phyloP scores from a whole-genome alignment of 2,329 filamentous ascomycete species.

The Aspergillus sp. region DNA sequence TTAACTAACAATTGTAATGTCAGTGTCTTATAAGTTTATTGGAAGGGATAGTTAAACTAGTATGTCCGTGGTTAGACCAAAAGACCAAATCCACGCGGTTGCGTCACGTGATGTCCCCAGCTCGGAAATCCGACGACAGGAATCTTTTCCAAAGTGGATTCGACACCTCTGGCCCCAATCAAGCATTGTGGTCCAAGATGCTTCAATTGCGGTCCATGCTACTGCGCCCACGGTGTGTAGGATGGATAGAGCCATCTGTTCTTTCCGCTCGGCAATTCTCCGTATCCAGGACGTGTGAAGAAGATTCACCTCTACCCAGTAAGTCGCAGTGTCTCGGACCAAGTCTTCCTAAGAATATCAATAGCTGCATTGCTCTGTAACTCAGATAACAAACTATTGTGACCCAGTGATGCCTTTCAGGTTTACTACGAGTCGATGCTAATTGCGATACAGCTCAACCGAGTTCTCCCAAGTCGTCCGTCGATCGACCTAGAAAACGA shows the following conservation, averaged over 20 bases:
- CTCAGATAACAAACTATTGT: not conserved
- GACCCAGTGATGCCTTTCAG: not conserved
- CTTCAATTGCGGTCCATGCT: slow-evolving; percentile 23
- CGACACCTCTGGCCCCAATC: not conserved
- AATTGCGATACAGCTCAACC: slow-evolving; percentile 1
- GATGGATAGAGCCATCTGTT: slow-evolving; percentile 15
- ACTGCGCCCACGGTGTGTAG: slow-evolving; percentile 10
- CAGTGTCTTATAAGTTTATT: not conserved
- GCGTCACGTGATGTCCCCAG: slow-evolving; percentile 7
- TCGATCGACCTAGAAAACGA: slow-evolving; percentile 7
- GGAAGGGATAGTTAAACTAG: not conserved
- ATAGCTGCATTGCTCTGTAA: not conserved
- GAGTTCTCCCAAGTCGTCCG: not conserved
- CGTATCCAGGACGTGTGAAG: slow-evolving; percentile 16
- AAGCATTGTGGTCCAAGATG: slow-evolving; percentile 22
- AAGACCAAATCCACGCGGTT: not conserved
- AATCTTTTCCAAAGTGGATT: not conserved
- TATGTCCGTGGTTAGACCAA: no score
- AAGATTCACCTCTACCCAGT: slow-evolving; percentile 23
- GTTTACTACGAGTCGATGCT: not conserved
- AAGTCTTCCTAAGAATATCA: not conserved
- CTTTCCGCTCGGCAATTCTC: slow-evolving; percentile 30
- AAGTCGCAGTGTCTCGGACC: slow-evolving; percentile 15
- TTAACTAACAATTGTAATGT: not conserved
- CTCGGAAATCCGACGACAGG: not conserved